These are phyloP conservation scores for Protea cynaroides DNA, from an alignment of 164 flowering plant species.

Conservation along the genomic window DNA sequence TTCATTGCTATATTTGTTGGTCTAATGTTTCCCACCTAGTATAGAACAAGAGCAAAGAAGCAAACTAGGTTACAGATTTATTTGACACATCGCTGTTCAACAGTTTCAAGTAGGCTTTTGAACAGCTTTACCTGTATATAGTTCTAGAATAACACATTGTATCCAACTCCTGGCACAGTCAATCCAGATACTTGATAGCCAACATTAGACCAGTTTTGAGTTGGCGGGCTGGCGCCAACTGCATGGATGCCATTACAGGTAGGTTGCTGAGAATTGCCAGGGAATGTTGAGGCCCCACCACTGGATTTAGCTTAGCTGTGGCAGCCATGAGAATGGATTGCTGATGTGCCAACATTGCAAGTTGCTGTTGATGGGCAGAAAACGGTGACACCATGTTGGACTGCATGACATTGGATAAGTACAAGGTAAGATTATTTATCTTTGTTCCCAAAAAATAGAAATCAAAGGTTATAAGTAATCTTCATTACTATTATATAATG, in stretches of 20 bases:
- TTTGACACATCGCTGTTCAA: not conserved
- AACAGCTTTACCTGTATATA: conserved; percentile 40
- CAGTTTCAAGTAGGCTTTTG: not conserved
- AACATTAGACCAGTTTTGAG: conserved; percentile 58
- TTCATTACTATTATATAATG: too few species aligned
- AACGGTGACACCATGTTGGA: conserved; percentile 83
- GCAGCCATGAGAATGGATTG: conserved; percentile 88
- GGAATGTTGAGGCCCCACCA: conserved; percentile 26
- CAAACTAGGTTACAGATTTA: not conserved
- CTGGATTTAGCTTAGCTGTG: conserved; percentile 56
- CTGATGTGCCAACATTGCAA: conserved; percentile 83
- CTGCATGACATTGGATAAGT: conserved; percentile 34
- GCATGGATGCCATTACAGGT: conserved; percentile 31
- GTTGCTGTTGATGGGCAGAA: conserved; percentile 82
- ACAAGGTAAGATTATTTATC: not conserved
- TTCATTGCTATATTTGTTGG: conserved; percentile 30
- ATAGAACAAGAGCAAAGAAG: conserved; percentile 8
- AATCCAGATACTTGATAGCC: conserved; percentile 60
- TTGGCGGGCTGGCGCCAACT: conserved; percentile 17
- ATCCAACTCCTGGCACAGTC: conserved; percentile 38
- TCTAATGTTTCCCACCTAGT: conserved; percentile 34
- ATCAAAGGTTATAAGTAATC: too few species aligned
- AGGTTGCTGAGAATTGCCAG: conserved; percentile 32
- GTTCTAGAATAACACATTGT: too few species aligned
- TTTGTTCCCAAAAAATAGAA: too few species aligned